Evolutionary conservation across 768 basidiomycete genomes (phyloP).

Genomic region (Termitomyces sp.): DNA sequence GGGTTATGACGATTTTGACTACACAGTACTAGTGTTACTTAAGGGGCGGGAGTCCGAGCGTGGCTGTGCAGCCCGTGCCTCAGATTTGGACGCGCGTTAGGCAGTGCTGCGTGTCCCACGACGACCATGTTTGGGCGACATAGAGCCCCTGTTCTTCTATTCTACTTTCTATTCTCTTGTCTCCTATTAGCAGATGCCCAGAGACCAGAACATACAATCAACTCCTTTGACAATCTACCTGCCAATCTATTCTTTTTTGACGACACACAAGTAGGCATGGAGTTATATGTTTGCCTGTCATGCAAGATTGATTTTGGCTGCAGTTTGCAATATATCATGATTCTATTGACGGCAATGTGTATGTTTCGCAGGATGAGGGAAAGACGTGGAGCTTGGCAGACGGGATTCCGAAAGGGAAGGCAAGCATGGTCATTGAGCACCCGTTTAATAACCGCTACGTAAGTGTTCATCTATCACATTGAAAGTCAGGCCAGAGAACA

Average conservation of each 20-base stretch:
- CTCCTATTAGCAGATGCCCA: slow-evolving; percentile 24
- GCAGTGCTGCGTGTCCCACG: slow-evolving; percentile 8
- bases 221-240: slow-evolving; percentile 67
- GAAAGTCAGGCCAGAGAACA: neutral
- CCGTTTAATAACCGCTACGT: slow-evolving; percentile 80
- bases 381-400: slow-evolving; percentile 52
- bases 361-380: slow-evolving; percentile 85
- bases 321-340: slow-evolving; percentile 80
- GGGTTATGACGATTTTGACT: too few species aligned
- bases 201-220: slow-evolving; percentile 43
- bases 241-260: slow-evolving; percentile 87
- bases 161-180: slow-evolving; percentile 15
- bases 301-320: slow-evolving; percentile 6
- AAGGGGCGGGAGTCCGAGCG: neutral
- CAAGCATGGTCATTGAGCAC: slow-evolving; percentile 76
- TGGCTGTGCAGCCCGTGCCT: slow-evolving; percentile 13
- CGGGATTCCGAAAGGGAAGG: slow-evolving; percentile 50
- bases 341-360: slow-evolving; percentile 56
- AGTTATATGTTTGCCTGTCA: neutral
- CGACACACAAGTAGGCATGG: slow-evolving; percentile 68
- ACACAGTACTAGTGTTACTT: too few species aligned
- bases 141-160: slow-evolving; percentile 13
- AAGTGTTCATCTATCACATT: slow-evolving; percentile 15
- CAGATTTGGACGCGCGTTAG: slow-evolving; percentile 6
- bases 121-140: slow-evolving; percentile 21